Evolutionary conservation across 2,329 filamentous ascomycete genomes (phyloP), one percentile per base, ranked within the genome.

Genomic region (Aspergillus caelatus): DNA sequence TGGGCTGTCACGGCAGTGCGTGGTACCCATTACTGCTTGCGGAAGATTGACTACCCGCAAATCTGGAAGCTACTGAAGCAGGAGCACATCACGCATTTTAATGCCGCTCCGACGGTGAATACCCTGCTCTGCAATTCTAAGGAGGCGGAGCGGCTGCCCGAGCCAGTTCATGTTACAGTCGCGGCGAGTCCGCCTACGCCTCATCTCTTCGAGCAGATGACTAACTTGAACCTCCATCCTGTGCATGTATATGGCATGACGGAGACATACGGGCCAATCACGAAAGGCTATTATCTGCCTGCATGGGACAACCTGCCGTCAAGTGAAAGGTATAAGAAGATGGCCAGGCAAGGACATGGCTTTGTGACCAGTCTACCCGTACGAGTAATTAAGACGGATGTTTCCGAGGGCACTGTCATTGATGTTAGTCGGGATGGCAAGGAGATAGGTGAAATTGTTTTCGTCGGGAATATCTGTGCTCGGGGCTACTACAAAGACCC

Each of bases 231-330:
- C 74, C 85, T 99, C 9, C 85, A 90, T 26, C 95, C 95, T 0
- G 92, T 97, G 0, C 95, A 99, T 75, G 93, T 96, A 9, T 99
- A 99, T 76, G 95, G 95, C 45, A 74, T 90, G 71, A 90, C 88
- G 1, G 89, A 98, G 80, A 98, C 94, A 0, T 98, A 98, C 72
- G 95, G 95, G 0, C 95, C 95, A 11, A 94, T 97, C 64, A 98
- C 94, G 1, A 97, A 96, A 77, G 93, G 94, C 11, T 99, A 99
- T 72, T 84, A 90, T 61, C 86, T 98, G 80, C 92, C 93, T 0
- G 83, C 86, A 34, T 99, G 95, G 95, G 88, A 95, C n/a, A 73
- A 77, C 0, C 82, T 97, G 1, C 86, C 91, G 0, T 68, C 81
- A 5, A 88, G 91, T 32, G 92, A 97, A 65, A 93, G 91, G 76